Percentiles rank a stretch among this genome's conserved stretches.
Conservation (phyloP, 371 early-diverging fungal genomes). For the Zychaea mexicana region DNA sequence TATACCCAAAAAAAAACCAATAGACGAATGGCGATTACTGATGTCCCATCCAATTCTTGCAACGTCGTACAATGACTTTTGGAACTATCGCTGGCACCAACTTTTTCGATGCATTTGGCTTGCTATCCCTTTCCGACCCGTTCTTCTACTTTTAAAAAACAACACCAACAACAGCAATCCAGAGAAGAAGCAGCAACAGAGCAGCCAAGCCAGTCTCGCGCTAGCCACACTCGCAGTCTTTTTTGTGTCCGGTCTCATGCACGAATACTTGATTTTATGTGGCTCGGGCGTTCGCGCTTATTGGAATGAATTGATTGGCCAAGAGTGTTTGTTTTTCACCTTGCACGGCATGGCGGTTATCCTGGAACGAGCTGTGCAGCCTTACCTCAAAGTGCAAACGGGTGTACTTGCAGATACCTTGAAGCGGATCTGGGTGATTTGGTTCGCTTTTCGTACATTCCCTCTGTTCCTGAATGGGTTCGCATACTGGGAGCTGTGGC, state of each 20-base stretch:
- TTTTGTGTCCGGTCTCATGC: constrained; percentile 27
- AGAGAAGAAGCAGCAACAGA: background rate
- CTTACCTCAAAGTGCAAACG: background rate
- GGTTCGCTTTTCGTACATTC: constrained; percentile 16
- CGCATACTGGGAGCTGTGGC: constrained; percentile 26
- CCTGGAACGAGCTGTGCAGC: constrained; percentile 2
- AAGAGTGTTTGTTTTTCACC: constrained; percentile 31
- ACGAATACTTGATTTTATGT: constrained; percentile 31
- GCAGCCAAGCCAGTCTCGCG: background rate
- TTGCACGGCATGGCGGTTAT: constrained; percentile 27
- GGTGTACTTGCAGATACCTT: background rate
- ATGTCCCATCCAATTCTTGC: constrained; percentile 31
- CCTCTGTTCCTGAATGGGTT: constrained; percentile 32
- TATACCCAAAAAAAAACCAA: too few relatives aligned
- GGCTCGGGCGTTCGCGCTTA: constrained; percentile 26
- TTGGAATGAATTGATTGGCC: constrained; percentile 20
- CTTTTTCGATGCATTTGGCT: constrained; percentile 34
- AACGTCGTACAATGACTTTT: constrained; percentile 1
- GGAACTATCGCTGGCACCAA: constrained; percentile 36
- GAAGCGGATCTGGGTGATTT: constrained; percentile 25
- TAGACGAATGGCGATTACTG: constrained; percentile 41
- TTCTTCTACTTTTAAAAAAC: constrained; percentile 8
- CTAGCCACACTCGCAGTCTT: constrained; percentile 33
- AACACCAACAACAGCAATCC: background rate
- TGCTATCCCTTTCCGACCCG: constrained; percentile 35